Conservation (phyloP, 768 basidiomycete genomes). For the Tricholoma furcatifolium region DNA sequence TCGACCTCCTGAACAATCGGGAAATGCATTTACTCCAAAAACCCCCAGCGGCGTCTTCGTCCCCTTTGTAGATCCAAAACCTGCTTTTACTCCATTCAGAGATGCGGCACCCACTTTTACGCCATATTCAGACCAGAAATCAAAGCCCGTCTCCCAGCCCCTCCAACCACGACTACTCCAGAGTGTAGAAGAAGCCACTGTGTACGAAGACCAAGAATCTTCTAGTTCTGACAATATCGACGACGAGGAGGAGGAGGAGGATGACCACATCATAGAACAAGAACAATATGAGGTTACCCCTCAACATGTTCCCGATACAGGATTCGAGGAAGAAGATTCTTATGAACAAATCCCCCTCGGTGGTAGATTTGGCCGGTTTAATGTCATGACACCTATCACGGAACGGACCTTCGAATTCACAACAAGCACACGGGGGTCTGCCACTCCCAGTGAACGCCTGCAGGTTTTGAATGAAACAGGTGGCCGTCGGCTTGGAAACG, state of each 20-base stretch:
- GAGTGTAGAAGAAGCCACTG: constrained; percentile 23
- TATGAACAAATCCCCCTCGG: constrained; percentile 58
- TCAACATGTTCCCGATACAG: constrained; percentile 21
- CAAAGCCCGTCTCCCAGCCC: background rate
- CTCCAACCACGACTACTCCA: constrained; percentile 11
- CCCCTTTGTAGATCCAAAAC: constrained; percentile 34
- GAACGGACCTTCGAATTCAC: constrained; percentile 90
- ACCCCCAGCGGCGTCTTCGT: constrained; percentile 34
- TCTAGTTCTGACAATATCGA: constrained; percentile 29
- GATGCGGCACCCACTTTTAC: constrained; percentile 37
- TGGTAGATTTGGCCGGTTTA: constrained; percentile 78
- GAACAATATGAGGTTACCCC: constrained; percentile 33
- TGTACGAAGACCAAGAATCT: constrained; percentile 31
- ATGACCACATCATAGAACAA: constrained; percentile 14
- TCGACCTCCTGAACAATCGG: constrained; percentile 56
- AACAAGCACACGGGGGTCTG: constrained; percentile 50
- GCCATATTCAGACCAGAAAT: constrained; percentile 27
- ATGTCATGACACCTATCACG: constrained; percentile 97
- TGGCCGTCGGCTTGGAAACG: constrained; percentile 19
- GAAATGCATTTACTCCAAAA: constrained; percentile 49
- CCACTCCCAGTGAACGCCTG: constrained; percentile 39
- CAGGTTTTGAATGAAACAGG: constrained; percentile 17
- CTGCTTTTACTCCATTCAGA: constrained; percentile 42
- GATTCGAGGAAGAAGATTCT: constrained; percentile 39
- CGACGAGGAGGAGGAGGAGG: constrained; percentile 25